Evolutionary conservation across 2,329 filamentous ascomycete genomes (phyloP).

Genomic region (Hyphodiscus sp.): DNA sequence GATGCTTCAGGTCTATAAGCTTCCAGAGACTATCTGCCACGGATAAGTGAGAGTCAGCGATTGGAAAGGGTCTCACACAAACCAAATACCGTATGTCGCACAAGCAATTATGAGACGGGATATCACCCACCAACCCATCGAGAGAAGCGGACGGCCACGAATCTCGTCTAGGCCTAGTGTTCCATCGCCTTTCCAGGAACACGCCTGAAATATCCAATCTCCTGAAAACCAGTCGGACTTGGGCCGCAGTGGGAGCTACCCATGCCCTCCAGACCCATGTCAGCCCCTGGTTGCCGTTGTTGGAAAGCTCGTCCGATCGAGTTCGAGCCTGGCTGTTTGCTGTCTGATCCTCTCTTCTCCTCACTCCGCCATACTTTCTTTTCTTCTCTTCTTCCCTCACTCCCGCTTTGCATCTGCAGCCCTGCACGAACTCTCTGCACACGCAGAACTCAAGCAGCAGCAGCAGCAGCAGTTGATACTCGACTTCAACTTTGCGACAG

Average conservation of each 20-base stretch:
- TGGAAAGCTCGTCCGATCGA: slow-evolving; percentile 1
- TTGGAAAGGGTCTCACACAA: no score
- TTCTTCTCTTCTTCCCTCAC: slow-evolving; percentile 15
- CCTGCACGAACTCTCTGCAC: slow-evolving; percentile 16
- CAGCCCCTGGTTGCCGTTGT: background rate
- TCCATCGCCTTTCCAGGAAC: background rate
- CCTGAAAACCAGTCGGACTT: background rate
- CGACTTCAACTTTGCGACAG: slow-evolving; percentile 9
- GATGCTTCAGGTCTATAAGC: no score
- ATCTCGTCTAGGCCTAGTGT: background rate
- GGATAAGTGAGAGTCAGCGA: no score
- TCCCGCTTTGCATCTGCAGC: slow-evolving; percentile 14
- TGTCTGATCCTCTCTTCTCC: background rate
- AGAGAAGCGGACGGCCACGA: background rate
- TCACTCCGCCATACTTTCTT: slow-evolving; percentile 12
- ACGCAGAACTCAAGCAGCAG: slow-evolving; percentile 4
- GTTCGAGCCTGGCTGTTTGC: background rate
- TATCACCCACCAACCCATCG: no score
- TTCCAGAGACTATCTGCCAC: no score
- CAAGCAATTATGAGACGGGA: no score
- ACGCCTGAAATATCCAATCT: background rate
- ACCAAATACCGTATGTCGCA: no score
- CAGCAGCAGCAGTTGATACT: slow-evolving; percentile 10
- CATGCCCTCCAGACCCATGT: background rate
- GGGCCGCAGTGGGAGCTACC: background rate